Base-by-base conservation (phyloP, 129 eudicot species). In the Tagetes erecta region DNA sequence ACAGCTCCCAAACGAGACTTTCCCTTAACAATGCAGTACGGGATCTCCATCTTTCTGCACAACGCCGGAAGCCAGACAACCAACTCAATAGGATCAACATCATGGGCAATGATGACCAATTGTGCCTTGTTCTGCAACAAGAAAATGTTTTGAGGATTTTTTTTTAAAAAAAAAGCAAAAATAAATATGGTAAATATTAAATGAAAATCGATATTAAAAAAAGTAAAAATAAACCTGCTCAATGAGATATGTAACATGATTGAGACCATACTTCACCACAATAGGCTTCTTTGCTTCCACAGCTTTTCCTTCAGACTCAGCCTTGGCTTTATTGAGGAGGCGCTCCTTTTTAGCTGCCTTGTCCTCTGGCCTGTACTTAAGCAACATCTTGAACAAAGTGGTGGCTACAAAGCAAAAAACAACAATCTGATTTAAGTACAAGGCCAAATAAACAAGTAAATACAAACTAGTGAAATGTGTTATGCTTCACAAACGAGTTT, bases 301-400 rank as follows among this genome's bases (percentile, higher is more conserved):
- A 3, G 91, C 71, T 70, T 88, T 91, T 30, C 97, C 95, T 67
- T 87, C 97, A 50, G 95, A 75, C 73, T 91, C 97, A 41, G 95
- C 97, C 58, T 86, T 88, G 7, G 97, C 97, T 64, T 84, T 84
- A 63, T 87, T 91, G 35, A 83, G 2, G 3, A 88, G 91, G 0
- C 97, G 80, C 34, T 91, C 97, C 69, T 87, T 88, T 72, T 91
- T 91, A 0, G 92, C 95, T 0, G 94, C 94, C 59, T 80, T 91
- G 46, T 91, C 97, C 78, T 91, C 97, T 1, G 94, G 97, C 62
- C 94, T 80, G 53, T 91, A 91, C 76, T 91, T 91, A 20, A 91
- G 97, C 59, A 87, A 84, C 89, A 91, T 82, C 85, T 91, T 91
- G 86, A 86, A 91, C 63, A 91, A 81, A 82, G 74, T 91, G 3